Conservation (phyloP, 768 basidiomycete species). For the Rhizopogon salebrosus region DNA sequence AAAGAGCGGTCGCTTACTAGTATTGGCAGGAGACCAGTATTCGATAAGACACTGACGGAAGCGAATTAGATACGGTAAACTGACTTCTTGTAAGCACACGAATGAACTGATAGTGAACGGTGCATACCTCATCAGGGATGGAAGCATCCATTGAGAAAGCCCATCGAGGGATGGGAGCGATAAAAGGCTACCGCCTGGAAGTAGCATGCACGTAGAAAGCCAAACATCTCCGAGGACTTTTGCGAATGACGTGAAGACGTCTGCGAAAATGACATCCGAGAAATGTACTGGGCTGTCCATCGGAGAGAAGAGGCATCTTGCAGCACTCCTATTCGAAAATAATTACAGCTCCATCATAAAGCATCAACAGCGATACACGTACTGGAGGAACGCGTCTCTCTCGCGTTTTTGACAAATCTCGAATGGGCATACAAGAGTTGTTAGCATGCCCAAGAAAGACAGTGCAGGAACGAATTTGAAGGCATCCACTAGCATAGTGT, state of each 20-base stretch:
- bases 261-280: slow-evolving; percentile 89
- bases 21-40: slow-evolving; percentile 57
- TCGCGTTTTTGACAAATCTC: slow-evolving; percentile 64
- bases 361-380: slow-evolving; percentile 27
- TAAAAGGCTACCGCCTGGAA: slow-evolving; percentile 74
- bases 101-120: background rate
- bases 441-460: slow-evolving; percentile 52
- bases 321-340: slow-evolving; percentile 49
- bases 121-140: slow-evolving; percentile 80
- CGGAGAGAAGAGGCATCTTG: slow-evolving; percentile 70
- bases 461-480: slow-evolving; percentile 76
- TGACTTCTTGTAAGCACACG: slow-evolving; percentile 12
- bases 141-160: slow-evolving; percentile 70
- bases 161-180: slow-evolving; percentile 56
- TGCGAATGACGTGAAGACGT: slow-evolving; percentile 94
- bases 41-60: slow-evolving; percentile 94
- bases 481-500: slow-evolving; percentile 57
- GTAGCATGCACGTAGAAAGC: slow-evolving; percentile 84
- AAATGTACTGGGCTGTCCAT: slow-evolving; percentile 67
- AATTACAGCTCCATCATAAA: background rate
- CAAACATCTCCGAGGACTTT: slow-evolving; percentile 95
- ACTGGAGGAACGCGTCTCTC: slow-evolving; percentile 77
- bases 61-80: slow-evolving; percentile 87
- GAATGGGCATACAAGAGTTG: slow-evolving; percentile 61
- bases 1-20: slow-evolving; percentile 67